phyloP scores from a whole-genome alignment of 2,329 filamentous ascomycete genomes.

The Phaeophleospora eucalypticola region DNA sequence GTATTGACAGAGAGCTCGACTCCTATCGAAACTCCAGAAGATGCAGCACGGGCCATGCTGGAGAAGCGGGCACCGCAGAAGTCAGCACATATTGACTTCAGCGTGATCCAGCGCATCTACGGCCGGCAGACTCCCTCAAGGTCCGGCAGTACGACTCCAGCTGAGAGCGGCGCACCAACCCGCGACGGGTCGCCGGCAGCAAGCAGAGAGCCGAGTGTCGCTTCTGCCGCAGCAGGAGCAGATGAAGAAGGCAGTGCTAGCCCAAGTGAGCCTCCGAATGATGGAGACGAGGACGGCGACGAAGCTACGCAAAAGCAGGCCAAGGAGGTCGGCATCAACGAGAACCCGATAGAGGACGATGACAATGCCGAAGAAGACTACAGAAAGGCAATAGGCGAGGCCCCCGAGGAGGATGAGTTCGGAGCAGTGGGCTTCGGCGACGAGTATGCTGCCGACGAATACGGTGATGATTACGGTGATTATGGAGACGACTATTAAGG shows the following conservation, averaged over 20 bases:
- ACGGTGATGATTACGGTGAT: too few relatives aligned
- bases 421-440: too few relatives aligned
- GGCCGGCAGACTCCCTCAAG: conserved; percentile 19
- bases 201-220: neutral
- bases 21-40: conserved; percentile 41
- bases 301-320: conserved; percentile 58
- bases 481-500: too few relatives aligned
- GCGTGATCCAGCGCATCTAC: conserved; percentile 41
- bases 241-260: neutral
- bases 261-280: conserved; percentile 37
- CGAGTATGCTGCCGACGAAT: too few relatives aligned
- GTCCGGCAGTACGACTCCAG: conserved; percentile 15
- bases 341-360: conserved; percentile 40
- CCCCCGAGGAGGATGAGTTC: neutral
- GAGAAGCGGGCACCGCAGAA: conserved; percentile 39
- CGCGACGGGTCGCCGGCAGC: conserved; percentile 4
- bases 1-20: conserved; percentile 40
- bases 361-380: conserved; percentile 38
- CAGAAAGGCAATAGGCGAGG: conserved; percentile 21
- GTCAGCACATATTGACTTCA: conserved; percentile 48
- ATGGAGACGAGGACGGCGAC: conserved; percentile 57
- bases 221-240: conserved; percentile 1
- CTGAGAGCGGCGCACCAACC: conserved; percentile 6
- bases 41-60: conserved; percentile 44
- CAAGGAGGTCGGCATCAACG: conserved; percentile 47